Evolutionary conservation across 352 stramenopile genomes (phyloP), one percentile per base, ranked within the genome.

Genomic region (Phytophthora vignae): DNA sequence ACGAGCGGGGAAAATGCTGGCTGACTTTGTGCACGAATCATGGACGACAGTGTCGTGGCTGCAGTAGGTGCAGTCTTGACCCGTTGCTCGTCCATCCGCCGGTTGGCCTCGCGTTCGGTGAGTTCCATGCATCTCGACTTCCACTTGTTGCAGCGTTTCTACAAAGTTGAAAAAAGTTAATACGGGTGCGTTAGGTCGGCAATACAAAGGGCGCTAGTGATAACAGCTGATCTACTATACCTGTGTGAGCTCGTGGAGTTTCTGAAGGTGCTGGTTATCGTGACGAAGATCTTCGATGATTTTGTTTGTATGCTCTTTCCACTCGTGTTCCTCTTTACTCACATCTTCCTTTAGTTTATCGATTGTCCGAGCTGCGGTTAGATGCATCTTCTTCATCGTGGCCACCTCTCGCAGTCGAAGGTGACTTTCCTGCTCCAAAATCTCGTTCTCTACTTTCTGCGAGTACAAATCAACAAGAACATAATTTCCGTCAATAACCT

Each of bases 371-470:
- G 81, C 74, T 14, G 81, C 79, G 10, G 81, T 69, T 15, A 91
- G 63, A 50, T 93, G 82, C 33, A 83, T 69, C 33, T 90, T 90
- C 77, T 93, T 93, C 64, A 87, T 88, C 10, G 53, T 67, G 21
- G 82, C 71, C 4, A 92, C 83, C 36, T 91, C 85, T 19, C 90
- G 82, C 14, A 92, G 64, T 1, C 78, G 82, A 53, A 92, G 60
- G 19, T 90, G 75, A 36, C 83, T 92, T 64, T 91, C 84, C 31
- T 91, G 85, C 48, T 91, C 83, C 14, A 94, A 64, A 19, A 94
- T 86, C 38, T 92, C 87, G 38, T 94, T 92, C 48, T 91, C 83
- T 12, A 90, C 78, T 91, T 91, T 91, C 87, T 94, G 55, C 33
- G 10, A n/a, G 17, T 12, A 52, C 19, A 54, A 17, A 52, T 50